Conservation (phyloP, 805 yeast species). For the Wickerhamiella sorbophila region DNA sequence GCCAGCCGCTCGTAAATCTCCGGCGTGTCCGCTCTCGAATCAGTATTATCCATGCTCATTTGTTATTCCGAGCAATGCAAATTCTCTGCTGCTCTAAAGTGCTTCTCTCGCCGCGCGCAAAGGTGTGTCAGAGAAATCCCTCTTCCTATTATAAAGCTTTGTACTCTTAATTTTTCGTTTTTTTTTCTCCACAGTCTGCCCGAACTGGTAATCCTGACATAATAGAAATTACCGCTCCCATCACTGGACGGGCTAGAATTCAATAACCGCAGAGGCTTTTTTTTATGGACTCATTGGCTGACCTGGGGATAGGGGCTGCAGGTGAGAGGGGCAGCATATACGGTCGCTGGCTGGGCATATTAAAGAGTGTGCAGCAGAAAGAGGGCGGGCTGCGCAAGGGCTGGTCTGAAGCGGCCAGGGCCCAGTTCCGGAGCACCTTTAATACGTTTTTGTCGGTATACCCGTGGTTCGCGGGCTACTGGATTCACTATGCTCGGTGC, state of each 20-base stretch:
- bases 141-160: too few relatives aligned
- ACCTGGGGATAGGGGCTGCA: background rate
- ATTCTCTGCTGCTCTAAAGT: too few relatives aligned
- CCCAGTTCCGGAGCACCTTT: background rate
- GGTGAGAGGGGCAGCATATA: background rate
- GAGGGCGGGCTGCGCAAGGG: conserved; percentile 1
- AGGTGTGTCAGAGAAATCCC: too few relatives aligned
- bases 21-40: background rate
- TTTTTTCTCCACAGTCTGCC: too few relatives aligned
- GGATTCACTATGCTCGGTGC: conserved; percentile 29
- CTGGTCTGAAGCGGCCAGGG: background rate
- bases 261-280: too few relatives aligned
- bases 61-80: too few relatives aligned
- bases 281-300: background rate
- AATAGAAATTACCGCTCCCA: too few relatives aligned
- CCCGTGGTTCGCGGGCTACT: conserved; percentile 29
- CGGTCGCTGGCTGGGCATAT: background rate
- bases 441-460: conserved; percentile 19
- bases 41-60: too few relatives aligned
- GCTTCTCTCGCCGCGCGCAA: too few relatives aligned
- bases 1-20: conserved; percentile 3
- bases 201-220: too few relatives aligned
- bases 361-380: background rate
- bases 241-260: too few relatives aligned
- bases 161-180: too few relatives aligned